Evolutionary conservation across 495 filamentous ascomycete genomes (phyloP), one percentile per base, ranked within the genome.

Genomic region (Tuber calosporum): DNA sequence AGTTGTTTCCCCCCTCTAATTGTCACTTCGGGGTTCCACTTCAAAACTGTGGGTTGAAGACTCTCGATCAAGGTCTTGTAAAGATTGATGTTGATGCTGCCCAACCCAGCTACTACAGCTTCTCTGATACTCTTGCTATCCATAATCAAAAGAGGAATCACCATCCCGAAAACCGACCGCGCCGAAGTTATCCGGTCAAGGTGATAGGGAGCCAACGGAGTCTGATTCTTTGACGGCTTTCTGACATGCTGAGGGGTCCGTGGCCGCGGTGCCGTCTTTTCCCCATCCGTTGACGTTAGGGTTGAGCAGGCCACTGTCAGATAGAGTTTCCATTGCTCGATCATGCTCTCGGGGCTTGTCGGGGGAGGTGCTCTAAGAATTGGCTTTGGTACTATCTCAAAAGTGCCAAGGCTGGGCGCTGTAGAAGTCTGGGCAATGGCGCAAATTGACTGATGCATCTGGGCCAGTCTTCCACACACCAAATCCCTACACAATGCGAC

Each of bases 321-420:
- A 81, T 97, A 97, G n/a, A 98, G 84, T 83, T 97, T 98, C 94
- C 94, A 99, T 82, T 99, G 95, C 81, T 98, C 95, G 73, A 98
- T 88, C 72, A 99, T 84, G 53, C 96, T 89, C 69, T 96, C 93
- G 3, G 93, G 91, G 13, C 93, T 89, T 38, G 92, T 90, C 5
- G 90, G 91, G 41, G 90, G 90, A 66, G 74, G 67, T n/a, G 79
- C 79, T 53, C 79, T 75, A 38, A 78, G 40, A 45, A 81, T 86
- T 80, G 80, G 88, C 69, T 87, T 84, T 39, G 83, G 84, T n/a
- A 85, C 81, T 34, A 86, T 82, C 76, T 92, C 91, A 67, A 88
- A 83, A 1, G 85, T 82, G 42, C 88, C 85, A 81, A 89, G 88
- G 38, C 86, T 87, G 19, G 86, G 86, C 19, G 86, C 86, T 62